Base-by-base conservation (phyloP, 2,329 filamentous ascomycete species). In the Aspergillus neotritici region DNA sequence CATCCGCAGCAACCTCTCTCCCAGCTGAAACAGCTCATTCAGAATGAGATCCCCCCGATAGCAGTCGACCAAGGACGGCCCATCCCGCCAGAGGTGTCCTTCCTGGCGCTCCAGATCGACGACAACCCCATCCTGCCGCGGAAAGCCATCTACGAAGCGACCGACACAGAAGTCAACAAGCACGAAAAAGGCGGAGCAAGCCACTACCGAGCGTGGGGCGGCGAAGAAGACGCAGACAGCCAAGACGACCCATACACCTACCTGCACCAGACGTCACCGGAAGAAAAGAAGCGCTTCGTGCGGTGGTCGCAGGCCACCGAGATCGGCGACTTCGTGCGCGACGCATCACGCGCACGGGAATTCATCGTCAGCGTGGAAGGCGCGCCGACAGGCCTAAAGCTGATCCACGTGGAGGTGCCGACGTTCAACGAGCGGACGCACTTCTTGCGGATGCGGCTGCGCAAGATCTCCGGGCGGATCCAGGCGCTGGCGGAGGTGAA, bases 1-100 rank as follows among this genome's bases (percentile, higher is more conserved):
- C 90, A 95, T 55, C 89, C 90, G 0, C 87, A 94, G 49, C 90
- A 96, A 60, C 90, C 90, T 0, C 75, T 96, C 3, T 94, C 87
- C 7, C 94, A 95, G 63, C 80, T 95, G 33, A 87, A 94, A 63
- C 80, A 87, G 7, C 72, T 96, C 3, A 90, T 96, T 36, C 90
- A 95, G 60, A 85, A 87, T 41, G 90, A 95, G 64, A 73, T 95
- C 0, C 86, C 87, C 0, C 79, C 80, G 0, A 72, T 91, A 11
- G 71, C 77, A 30, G 72, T 70, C 1, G 77, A 78, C 44, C 66
- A 81, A 37, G 79, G 83, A 7, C 78, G 80, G 5, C 80, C 87
- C 50, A 82, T 83, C 49, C 76, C 86, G 1, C 87, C 88, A 0
- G 78, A 75, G 30, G 78, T 95, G 1, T 80, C 83, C 31, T 96